phyloP scores from a whole-genome alignment of 2,329 filamentous ascomycete genomes.

The Pseudocercospora ulei region DNA sequence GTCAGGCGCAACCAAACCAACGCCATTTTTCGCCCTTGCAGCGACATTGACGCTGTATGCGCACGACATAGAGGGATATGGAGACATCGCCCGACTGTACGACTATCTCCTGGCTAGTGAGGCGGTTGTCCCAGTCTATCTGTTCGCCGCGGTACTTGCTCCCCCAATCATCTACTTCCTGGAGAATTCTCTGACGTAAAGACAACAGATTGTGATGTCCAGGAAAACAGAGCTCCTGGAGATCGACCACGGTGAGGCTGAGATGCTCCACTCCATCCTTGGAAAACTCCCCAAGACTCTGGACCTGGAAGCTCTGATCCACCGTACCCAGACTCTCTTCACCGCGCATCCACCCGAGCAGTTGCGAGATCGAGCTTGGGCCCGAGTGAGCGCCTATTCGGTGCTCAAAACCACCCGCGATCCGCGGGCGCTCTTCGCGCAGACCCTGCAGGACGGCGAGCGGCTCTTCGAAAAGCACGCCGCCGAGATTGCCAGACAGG shows the following conservation, averaged over 20 bases:
- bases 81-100: conserved; percentile 80
- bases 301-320: conserved; percentile 68
- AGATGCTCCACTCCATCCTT: conserved; percentile 82
- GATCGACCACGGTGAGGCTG: conserved; percentile 70
- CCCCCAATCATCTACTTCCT: neutral
- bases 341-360: conserved; percentile 59
- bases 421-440: conserved; percentile 42
- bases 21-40: conserved; percentile 88
- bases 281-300: conserved; percentile 76
- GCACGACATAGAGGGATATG: conserved; percentile 85
- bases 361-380: conserved; percentile 58
- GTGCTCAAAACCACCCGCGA: conserved; percentile 73
- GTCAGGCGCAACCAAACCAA: conserved; percentile 32
- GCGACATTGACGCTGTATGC: conserved; percentile 92
- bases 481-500: conserved; percentile 57
- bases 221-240: conserved; percentile 77
- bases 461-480: conserved; percentile 61
- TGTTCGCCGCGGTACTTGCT: conserved; percentile 58
- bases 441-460: conserved; percentile 58
- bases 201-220: conserved; percentile 62
- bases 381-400: conserved; percentile 60
- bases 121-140: conserved; percentile 79
- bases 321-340: conserved; percentile 55
- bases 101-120: conserved; percentile 82
- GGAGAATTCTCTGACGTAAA: conserved; percentile 5